Base-by-base conservation (phyloP, 1,284 basidiomycete species). In the Fomitopsis pinicola region DNA sequence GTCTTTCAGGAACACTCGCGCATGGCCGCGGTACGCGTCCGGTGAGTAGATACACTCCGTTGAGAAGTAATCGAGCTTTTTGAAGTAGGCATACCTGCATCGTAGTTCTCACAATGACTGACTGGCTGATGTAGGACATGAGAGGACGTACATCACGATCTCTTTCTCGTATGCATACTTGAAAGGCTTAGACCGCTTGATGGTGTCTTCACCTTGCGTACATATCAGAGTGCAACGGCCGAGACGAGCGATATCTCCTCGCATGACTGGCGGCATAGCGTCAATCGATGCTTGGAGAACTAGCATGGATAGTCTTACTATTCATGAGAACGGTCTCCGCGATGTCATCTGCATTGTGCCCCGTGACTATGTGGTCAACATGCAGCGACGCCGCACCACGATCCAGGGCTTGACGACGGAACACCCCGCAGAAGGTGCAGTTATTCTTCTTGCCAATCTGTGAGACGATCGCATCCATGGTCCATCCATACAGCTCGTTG, bases 121-220 rank as follows among this genome's bases (percentile, higher is more conserved):
- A 33, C 1, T 26, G 28, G 38, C 9, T 17, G 2, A 40, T 1
- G 2, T n/a, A 38, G n/a, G 5, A n/a, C 28, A 15, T 5, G n/a
- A 19, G 7, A 3, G 0, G 8, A 76, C 85, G 65, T 66, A 94
- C 96, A 99, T 98, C 66, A 99, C 97, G 52, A 99, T 99, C 77
- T 99, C 97, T 78, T 99, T 99, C 78, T 99, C 97, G 72, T 99
- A 99, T 0, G 95, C 91, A 71, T 98, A 96, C 76, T 98, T 99
- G 84, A 99, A 99, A 3, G 97, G 97, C 77, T 99, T 99, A 63
- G 93, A 96, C 53, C 97, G 86, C 74, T 89, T 94, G 73, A 99
- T 98, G 0, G 94, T 97, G 70, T 96, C 93, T 73, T 96, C 94
- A 42, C 92, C 92, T 71, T 94, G 88, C 0, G 96, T 96, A 59